Base-by-base conservation (phyloP, 2,329 filamentous ascomycete genomes). In the Nigrospora oryzae region DNA sequence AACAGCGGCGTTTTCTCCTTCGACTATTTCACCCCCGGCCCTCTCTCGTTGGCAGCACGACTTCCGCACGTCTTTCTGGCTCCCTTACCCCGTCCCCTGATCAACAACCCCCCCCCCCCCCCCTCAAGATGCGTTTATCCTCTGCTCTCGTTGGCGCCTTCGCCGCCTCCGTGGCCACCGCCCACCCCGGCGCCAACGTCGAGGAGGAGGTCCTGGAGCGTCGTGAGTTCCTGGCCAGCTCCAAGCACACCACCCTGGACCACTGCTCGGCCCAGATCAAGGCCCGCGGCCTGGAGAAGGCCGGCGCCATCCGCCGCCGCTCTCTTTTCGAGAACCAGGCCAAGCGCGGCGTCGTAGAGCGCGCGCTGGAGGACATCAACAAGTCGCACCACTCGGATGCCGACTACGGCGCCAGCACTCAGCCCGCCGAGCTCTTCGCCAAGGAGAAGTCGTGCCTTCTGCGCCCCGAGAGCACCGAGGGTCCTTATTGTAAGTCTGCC, bases 381-480 rank as follows among this genome's bases (percentile, higher is more conserved):
- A 66, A 67, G 40, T 62, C 62, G 28, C 46, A 52, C 32, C 44
- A 53, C 5, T 42, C 40, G 7, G 35, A 33, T 6, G 17, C n/a
- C 17, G 52, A 51, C 16, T 69, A 65, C 50, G 61, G 56, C 16
- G 36, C 51, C 5, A 49, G 56, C 43, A 68, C 66, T 11, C 53
- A 60, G 15, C 53, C 58, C 11, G 48, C 54, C 36, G 63, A 50
- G 47, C 56, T 74, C 31, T 73, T 73, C 46, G 57, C 63, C 3
- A 61, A 59, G 45, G 67, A 69, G 53, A 63, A 59, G 37, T 67
- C 68, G 15, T 77, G 74, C 49, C 60, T 75, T 19, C 61, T 78
- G 28, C 70, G 64, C 14, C 72, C 73, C 0, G 74, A 77, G 54
- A 68, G 69, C 16, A 76, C 68, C 4, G 64, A 75, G 54, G 74